Evolutionary conservation across 1,139 yeast species (phyloP), one percentile per base, ranked within the genome.

Genomic region (Candida sojae): DNA sequence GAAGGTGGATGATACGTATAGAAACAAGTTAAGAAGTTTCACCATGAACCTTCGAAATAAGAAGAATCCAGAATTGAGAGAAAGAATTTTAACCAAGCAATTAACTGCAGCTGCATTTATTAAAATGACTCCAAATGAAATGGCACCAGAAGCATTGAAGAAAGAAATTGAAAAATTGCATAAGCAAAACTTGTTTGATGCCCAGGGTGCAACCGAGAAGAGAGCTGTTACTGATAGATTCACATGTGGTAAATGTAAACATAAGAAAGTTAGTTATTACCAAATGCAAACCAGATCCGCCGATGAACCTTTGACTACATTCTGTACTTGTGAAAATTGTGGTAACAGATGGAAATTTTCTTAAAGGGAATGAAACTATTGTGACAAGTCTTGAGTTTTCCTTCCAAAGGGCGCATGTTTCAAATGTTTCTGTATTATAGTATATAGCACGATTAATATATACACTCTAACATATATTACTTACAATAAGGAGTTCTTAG

Each of bases 231-330:
- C 99, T 7, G 98, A 93, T 68, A 79, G 98, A 67, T 93, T 93
- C 66, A 88, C 96, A 2, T 93, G 99, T 72, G 97, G 98, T 51
- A 93, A 93, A 69, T 93, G 99, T 80, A 93, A 92, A 70, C 93
- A 91, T 66, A 90, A 92, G 77, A 90, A 89, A 74, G 99, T 93
- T 35, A 88, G 96, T 59, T 93, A 93, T 67, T 93, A 91, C 70
- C 99, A 93, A 73, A 82, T 93, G 88, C 99, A 93, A 75, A 93
- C 99, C 36, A 79, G 99, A 68, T 88, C 96, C 50, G 99, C 99
- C 26, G 99, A 93, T 82, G 99, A 93, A 70, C 99, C 99, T 52
- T 80, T 93, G 63, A 93, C 99, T 7, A 93, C 99, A 2, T 93
- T 93, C 66, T 93, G 98, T 74, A 92, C 97, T 2, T 93, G 98